Base-by-base conservation (phyloP, 805 yeast species). In the Sugiyamaella floridensis region DNA sequence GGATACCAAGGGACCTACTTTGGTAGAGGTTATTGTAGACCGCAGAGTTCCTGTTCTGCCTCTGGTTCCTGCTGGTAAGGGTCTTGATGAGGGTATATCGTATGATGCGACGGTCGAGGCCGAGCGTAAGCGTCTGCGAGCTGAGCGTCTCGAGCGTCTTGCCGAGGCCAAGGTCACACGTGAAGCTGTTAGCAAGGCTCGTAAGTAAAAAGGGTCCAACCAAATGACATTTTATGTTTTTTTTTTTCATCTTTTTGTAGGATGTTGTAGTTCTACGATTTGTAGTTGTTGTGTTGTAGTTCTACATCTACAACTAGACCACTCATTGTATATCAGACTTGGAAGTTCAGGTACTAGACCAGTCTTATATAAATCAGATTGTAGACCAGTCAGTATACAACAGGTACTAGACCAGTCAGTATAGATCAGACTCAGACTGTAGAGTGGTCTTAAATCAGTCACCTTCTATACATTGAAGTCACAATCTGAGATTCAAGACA, bases 21-120 rank as follows among this genome's bases (percentile, higher is more conserved):
- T 93, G 66, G 72, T 92, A 65, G 99, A 93, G 76, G 98, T 89
- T 44, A 64, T 83, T 48, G 93, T 89, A 32, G 98, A 90, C 74
- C 76, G 79, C 66, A 86, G 86, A 77, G 96, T 92, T 47, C 97
- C 97, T 49, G 98, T 93, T 56, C 79, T 93, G 68, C 99, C 99
- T 52, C 89, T 93, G 95, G 98, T 93, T 51, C 96, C 99, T 50
- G 95, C 83, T 55, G 99, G 98, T 63, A 88, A 86, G 70, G 96
- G 86, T 58, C 78, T 93, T 64, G 92, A 93, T 66, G 98, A 93
- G 71, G 90, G 92, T 68, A 86, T 93, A 60, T 77, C 78, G 46
- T 93, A 84, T 71, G 97, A 92, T 68, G 83, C 89, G 45, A 86
- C 80, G 61, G 85, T 59, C 20, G 62, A 59, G 49, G 52, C 51